Conservation (phyloP, 169 alveolate genomes). For the Plasmodium vivax region DNA sequence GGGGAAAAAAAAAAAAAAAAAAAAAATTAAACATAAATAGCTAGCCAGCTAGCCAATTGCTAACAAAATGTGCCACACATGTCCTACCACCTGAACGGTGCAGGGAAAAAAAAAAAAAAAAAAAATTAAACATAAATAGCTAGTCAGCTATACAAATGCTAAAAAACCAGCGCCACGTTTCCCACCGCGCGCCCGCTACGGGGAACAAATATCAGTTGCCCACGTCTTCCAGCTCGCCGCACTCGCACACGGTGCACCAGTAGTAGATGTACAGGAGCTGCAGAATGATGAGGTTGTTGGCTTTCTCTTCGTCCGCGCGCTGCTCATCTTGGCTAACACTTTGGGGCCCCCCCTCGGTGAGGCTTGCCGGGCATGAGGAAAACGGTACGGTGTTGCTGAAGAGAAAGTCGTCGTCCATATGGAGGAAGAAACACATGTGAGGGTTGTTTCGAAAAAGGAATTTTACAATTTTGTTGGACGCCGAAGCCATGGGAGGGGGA, state of each 20-base stretch:
- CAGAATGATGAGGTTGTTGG: constrained; percentile 8
- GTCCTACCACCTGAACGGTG: background rate
- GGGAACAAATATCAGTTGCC: background rate
- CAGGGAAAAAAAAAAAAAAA: background rate
- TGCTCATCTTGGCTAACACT: background rate
- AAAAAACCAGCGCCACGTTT: no score
- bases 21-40: background rate
- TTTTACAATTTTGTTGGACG: constrained; percentile 11
- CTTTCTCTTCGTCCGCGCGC: constrained; percentile 4
- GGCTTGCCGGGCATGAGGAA: background rate
- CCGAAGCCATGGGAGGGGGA: background rate
- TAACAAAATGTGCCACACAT: background rate
- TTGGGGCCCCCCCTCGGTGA: background rate
- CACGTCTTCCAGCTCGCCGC: background rate
- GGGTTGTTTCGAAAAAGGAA: constrained; percentile 35
- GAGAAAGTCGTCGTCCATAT: constrained; percentile 49
- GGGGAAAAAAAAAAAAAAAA: background rate
- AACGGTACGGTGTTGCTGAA: background rate
- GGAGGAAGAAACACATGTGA: constrained; percentile 19
- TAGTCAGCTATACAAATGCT: background rate
- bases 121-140: background rate
- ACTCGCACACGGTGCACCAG: constrained; percentile 37
- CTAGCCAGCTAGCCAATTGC: constrained; percentile 8
- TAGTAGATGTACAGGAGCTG: constrained; percentile 45
- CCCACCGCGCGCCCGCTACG: background rate